Conservation (phyloP, 306 rosid species). For the Glycine tomentella region DNA sequence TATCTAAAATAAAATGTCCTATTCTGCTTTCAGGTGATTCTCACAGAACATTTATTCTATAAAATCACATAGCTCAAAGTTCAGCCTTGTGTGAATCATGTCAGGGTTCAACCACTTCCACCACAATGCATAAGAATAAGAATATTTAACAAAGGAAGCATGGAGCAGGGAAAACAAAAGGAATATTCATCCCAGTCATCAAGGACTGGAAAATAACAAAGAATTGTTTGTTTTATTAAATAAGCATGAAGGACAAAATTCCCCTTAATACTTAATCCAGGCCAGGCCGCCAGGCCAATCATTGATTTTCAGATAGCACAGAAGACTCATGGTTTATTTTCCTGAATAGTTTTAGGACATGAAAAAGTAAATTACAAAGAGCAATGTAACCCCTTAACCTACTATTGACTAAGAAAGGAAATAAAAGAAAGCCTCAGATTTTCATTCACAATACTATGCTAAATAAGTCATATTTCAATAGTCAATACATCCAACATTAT, state of each 20-base stretch:
- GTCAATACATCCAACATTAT: neutral
- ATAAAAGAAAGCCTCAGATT: neutral
- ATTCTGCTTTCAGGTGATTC: constrained; percentile 23
- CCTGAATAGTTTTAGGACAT: neutral
- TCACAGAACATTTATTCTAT: constrained; percentile 7
- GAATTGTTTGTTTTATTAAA: constrained; percentile 25
- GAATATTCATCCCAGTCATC: neutral
- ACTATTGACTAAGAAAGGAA: neutral
- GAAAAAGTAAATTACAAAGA: neutral
- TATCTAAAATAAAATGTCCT: constrained; percentile 1
- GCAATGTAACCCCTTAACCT: neutral
- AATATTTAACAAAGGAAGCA: neutral
- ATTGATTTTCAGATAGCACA: constrained; percentile 14
- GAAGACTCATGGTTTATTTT: neutral
- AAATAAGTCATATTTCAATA: neutral
- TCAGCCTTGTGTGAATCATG: constrained; percentile 2
- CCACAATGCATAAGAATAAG: constrained; percentile 22
- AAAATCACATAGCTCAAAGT: constrained; percentile 20
- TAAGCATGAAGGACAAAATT: neutral
- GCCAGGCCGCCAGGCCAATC: neutral
- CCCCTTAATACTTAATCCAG: constrained; percentile 1
- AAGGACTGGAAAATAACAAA: neutral
- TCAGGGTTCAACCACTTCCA: constrained; percentile 1
- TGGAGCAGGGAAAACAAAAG: neutral
- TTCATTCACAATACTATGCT: neutral